Base-by-base conservation (phyloP, 768 basidiomycete species). In the Suillus discolor region DNA sequence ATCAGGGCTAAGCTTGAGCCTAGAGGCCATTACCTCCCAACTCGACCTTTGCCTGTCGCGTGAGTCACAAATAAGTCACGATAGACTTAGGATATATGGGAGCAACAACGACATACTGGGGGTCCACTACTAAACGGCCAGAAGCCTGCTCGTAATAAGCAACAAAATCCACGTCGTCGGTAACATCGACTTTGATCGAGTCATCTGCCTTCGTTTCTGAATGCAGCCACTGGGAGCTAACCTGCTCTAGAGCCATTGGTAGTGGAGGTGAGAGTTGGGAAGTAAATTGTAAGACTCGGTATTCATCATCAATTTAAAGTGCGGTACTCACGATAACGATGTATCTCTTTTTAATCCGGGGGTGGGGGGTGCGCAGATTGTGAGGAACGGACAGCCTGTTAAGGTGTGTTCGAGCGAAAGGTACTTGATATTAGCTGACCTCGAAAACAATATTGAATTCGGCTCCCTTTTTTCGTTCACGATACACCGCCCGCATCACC, bases 51-150 rank as follows among this genome's bases (percentile, higher is more conserved):
- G 86, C 85, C 68, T 84, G 83, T 38, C 82, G 83, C n/a, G 47
- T 62, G 34, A 49, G 4, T 61, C 6, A 57, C 28, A 18, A 8
- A 36, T 55, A 20, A 66, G 59, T n/a, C 6, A 39, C 12, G n/a
- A 23, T 39, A 1, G 23, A 39, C 38, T 25, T 23, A 23, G 23
- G 23, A 38, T 38, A 38, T 31, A 31, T 36, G 11, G 6, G 13
- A 38, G 6, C n/a, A 9, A 25, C 9, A 34, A 39, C 34, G 28
- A 80, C 85, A 28, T 65, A 87, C 88, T 79, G 75, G 15, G 88
- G 87, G 72, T 90, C 87, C 16, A 90, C 78, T 61, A 89, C 85
- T 49, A 89, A 75, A 23, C 88, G 80, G 13, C 88, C 88, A 1
- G 86, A 86, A 66, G 79, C 77, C 13, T 79, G 73, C 67, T 89